Evolutionary conservation across 2,329 filamentous ascomycete genomes (phyloP).

Genomic region (Diaporthe nobilis): DNA sequence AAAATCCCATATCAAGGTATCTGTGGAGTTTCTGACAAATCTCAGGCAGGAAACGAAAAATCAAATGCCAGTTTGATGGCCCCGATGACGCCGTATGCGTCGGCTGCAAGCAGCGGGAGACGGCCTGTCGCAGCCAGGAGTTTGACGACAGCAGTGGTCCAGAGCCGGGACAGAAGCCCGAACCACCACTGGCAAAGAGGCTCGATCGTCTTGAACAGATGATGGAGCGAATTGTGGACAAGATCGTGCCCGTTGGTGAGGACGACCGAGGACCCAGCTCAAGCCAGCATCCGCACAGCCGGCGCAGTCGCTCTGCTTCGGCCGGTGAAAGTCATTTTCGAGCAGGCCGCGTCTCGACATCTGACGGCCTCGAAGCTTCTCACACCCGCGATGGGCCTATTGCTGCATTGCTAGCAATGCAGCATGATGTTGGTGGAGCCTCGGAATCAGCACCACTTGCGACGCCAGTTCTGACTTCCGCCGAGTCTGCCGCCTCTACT

Average conservation of each 20-base stretch:
- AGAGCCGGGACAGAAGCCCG: conserved; percentile 47
- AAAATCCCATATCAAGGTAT: too few relatives aligned
- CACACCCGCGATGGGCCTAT: conserved; percentile 49
- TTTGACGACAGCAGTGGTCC: conserved; percentile 54
- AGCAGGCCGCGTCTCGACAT: conserved; percentile 45
- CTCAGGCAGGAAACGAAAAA: conserved; percentile 61
- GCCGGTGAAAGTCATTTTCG: conserved; percentile 42
- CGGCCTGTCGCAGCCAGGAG: conserved; percentile 61
- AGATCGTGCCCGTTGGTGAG: conserved; percentile 48
- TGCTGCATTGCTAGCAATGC: conserved; percentile 48
- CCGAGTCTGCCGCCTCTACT: conserved; percentile 40
- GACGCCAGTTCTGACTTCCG: conserved; percentile 41
- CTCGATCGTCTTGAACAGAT: conserved; percentile 62
- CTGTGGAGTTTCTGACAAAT: not conserved
- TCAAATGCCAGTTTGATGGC: conserved; percentile 60
- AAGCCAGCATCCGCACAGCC: conserved; percentile 39
- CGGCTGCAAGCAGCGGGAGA: conserved; percentile 59
- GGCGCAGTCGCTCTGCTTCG: conserved; percentile 42
- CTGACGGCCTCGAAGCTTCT: conserved; percentile 49
- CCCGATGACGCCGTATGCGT: conserved; percentile 57
- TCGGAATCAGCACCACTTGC: conserved; percentile 43
- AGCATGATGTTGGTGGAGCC: conserved; percentile 38
- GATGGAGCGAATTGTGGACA: conserved; percentile 61
- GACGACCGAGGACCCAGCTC: not conserved
- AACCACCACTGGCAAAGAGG: conserved; percentile 58